Conservation (phyloP, 2,329 filamentous ascomycete genomes). For the Xylariaceae sp. region DNA sequence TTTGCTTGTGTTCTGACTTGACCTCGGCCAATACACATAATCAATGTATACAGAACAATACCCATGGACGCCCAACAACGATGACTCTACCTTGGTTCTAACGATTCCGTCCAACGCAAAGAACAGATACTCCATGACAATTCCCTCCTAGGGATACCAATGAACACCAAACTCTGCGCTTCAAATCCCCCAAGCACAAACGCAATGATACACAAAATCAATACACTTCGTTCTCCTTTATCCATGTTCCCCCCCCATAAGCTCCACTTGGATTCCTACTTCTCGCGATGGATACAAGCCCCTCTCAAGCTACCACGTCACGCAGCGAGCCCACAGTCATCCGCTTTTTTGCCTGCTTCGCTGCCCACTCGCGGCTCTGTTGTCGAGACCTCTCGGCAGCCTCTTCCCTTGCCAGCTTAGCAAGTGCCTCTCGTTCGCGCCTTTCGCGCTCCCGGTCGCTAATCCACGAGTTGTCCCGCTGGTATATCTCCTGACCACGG, state of each 20-base stretch:
- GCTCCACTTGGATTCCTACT: not conserved
- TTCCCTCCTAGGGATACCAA: conserved; percentile 3
- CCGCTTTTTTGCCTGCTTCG: conserved; percentile 54
- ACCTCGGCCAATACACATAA: not conserved
- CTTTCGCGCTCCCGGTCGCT: conserved; percentile 56
- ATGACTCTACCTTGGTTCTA: conserved; percentile 4
- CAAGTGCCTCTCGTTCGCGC: conserved; percentile 55
- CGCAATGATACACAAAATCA: conserved; percentile 25
- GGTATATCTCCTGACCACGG: conserved; percentile 57
- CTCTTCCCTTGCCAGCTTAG: conserved; percentile 59
- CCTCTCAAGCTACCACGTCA: conserved; percentile 22
- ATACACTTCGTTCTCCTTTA: conserved; percentile 16
- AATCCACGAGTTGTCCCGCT: conserved; percentile 52
- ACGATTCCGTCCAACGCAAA: conserved; percentile 7
- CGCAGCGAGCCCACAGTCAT: conserved; percentile 32
- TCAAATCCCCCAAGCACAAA: conserved; percentile 17
- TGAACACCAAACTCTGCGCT: conserved; percentile 27
- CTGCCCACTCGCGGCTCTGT: conserved; percentile 64
- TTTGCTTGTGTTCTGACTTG: not conserved
- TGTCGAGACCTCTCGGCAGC: conserved; percentile 63
- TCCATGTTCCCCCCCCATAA: not conserved
- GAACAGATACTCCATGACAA: conserved; percentile 7
- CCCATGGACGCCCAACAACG: conserved; percentile 7
- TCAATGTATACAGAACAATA: not conserved
- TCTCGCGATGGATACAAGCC: not conserved